A percentile compares a stretch with the other conserved stretches of the same genome.
phyloP scores from a whole-genome alignment of 441 rosid species.

The Erysimum cheiri region DNA sequence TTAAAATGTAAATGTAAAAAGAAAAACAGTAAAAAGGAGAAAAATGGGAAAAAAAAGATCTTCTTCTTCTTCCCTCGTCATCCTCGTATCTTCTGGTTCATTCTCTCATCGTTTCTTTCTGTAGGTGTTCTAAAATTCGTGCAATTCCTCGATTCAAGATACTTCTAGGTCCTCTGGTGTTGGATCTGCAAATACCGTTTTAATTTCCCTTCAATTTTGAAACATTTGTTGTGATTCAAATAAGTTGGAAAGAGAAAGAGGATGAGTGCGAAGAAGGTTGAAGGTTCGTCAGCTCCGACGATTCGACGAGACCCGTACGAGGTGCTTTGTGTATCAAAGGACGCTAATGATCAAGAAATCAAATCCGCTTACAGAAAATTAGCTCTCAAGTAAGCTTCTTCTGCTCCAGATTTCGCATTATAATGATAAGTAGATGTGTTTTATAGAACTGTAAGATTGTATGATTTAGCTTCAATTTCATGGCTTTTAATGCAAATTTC shows the following conservation, averaged over 20 bases:
- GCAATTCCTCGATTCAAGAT: no score
- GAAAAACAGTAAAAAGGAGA: no score
- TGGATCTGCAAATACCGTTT: background rate
- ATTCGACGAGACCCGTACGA: constrained; percentile 88
- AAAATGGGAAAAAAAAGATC: no score
- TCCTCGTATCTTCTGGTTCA: no score
- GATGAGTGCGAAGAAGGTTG: constrained; percentile 72
- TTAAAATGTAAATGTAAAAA: no score
- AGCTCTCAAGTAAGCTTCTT: constrained; percentile 74
- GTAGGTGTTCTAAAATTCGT: no score
- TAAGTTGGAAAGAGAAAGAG: background rate
- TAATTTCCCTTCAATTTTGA: background rate
- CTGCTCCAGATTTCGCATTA: background rate
- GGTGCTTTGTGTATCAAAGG: constrained; percentile 78
- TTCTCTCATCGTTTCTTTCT: no score
- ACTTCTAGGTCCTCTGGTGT: background rate
- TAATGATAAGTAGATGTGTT: no score
- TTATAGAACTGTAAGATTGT: no score
- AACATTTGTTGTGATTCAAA: background rate
- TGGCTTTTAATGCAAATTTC: no score
- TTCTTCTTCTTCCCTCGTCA: background rate
- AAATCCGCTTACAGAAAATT: constrained; percentile 90
- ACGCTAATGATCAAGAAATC: constrained; percentile 91
- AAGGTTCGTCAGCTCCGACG: constrained; percentile 69
- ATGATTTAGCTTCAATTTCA: no score